Conservation (phyloP, 495 filamentous ascomycete genomes). For the Neurospora sp. region DNA sequence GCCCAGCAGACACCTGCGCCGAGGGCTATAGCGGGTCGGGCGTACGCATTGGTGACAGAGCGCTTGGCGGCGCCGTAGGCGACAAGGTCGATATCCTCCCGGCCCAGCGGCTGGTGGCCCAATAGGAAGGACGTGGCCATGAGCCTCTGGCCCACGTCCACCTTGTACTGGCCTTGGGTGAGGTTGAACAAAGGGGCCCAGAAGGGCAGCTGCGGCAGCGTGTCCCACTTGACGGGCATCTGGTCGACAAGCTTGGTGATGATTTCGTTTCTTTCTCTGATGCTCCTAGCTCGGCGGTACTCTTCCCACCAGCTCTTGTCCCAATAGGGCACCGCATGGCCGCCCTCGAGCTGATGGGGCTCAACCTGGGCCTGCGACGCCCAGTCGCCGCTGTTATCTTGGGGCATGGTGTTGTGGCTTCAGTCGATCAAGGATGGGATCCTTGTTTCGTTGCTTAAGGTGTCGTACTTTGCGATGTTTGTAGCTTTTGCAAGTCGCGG, state of each 20-base stretch:
- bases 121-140: not conserved
- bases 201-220: conserved; percentile 9
- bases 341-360: not conserved
- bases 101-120: not conserved
- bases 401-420: not conserved
- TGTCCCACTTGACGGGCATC: conserved; percentile 4
- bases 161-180: conserved; percentile 3
- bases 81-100: conserved; percentile 4
- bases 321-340: not conserved
- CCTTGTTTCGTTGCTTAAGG: not conserved
- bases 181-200: conserved; percentile 2
- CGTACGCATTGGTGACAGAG: conserved; percentile 1
- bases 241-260: not conserved
- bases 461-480: not conserved
- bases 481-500: not conserved
- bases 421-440: not conserved
- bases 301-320: not conserved
- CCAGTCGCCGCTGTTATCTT: not conserved
- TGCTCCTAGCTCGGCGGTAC: not conserved
- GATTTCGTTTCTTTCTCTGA: not conserved
- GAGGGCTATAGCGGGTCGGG: conserved; percentile 2
- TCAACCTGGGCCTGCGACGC: not conserved
- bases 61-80: conserved; percentile 3
- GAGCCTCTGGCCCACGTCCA: not conserved
- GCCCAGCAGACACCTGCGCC: not conserved